phyloP scores from a whole-genome alignment of 1,284 basidiomycete species.

The Tilletia horrida region DNA sequence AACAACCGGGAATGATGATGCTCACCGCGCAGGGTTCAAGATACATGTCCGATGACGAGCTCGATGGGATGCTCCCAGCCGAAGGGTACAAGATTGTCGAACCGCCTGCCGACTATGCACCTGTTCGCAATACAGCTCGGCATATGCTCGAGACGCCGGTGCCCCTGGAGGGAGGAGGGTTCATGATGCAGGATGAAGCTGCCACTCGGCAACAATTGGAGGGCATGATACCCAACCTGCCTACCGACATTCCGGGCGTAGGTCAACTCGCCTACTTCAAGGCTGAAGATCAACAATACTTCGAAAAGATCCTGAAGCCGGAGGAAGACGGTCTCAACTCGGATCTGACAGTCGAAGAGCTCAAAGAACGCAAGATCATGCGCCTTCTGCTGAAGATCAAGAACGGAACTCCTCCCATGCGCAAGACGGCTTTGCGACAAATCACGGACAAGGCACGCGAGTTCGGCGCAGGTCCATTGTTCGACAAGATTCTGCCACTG shows the following conservation, averaged over 20 bases:
- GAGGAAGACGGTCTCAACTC: slow-evolving; percentile 81
- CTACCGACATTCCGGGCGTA: slow-evolving; percentile 98
- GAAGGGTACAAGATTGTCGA: slow-evolving; percentile 86
- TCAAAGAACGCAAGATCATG: slow-evolving; percentile 99
- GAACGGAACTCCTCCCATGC: slow-evolving; percentile 96
- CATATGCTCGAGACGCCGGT: slow-evolving; percentile 67
- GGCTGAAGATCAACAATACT: slow-evolving; percentile 94
- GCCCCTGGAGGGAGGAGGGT: slow-evolving; percentile 69
- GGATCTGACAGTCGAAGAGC: slow-evolving; percentile 84
- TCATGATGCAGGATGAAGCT: slow-evolving; percentile 92
- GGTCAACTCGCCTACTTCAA: slow-evolving; percentile 98
- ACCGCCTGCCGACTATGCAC: slow-evolving; percentile 89
- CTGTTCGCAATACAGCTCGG: slow-evolving; percentile 69
- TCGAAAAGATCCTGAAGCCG: slow-evolving; percentile 82
- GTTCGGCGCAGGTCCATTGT: slow-evolving; percentile 96
- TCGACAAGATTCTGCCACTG: slow-evolving; percentile 96
- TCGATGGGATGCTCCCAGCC: slow-evolving; percentile 82
- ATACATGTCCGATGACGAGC: slow-evolving; percentile 90
- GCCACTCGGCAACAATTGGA: slow-evolving; percentile 81
- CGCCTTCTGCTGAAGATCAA: slow-evolving; percentile 98
- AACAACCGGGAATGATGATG: too few relatives aligned
- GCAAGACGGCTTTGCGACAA: slow-evolving; percentile 93
- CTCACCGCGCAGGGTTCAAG: slow-evolving; percentile 92
- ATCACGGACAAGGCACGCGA: slow-evolving; percentile 99
- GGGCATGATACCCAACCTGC: slow-evolving; percentile 80